These are phyloP conservation scores for Vigna angularis DNA, from an alignment of 306 rosid genomes.

Conservation along the genomic window DNA sequence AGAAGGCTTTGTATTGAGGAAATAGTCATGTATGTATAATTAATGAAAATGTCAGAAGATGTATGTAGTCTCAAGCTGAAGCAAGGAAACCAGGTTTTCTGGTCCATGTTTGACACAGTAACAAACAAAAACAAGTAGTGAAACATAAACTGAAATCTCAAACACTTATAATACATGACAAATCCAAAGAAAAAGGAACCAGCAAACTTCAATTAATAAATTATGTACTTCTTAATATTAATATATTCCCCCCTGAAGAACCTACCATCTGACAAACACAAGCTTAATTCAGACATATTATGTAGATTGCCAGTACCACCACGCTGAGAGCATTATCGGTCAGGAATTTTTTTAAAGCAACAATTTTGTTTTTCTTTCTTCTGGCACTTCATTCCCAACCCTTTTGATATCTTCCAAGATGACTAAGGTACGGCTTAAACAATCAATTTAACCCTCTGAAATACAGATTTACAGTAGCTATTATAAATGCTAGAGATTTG, in stretches of 20 bases:
- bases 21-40: slow-evolving; percentile 15
- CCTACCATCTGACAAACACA: background rate
- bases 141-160: slow-evolving; percentile 3
- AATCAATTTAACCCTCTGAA: slow-evolving; percentile 19
- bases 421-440: slow-evolving; percentile 10
- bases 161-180: background rate
- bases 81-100: background rate
- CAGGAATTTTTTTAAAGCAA: background rate
- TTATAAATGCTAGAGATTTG: slow-evolving; percentile 29
- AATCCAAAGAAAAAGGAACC: slow-evolving; percentile 30
- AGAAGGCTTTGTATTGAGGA: slow-evolving; percentile 11
- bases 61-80: slow-evolving; percentile 11
- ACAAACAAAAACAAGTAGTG: slow-evolving; percentile 12
- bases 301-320: background rate
- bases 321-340: slow-evolving; percentile 2
- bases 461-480: slow-evolving; percentile 17
- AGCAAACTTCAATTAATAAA: slow-evolving; percentile 22
- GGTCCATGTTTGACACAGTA: background rate
- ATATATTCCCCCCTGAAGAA: slow-evolving; percentile 22
- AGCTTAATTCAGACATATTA: slow-evolving; percentile 18
- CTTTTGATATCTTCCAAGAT: background rate
- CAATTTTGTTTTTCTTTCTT: background rate
- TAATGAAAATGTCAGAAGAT: slow-evolving; percentile 28
- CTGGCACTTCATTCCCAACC: slow-evolving; percentile 14
- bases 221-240: background rate